Evolutionary conservation across 257 asterid species (phyloP).

Genomic region (Primulina eburnea): DNA sequence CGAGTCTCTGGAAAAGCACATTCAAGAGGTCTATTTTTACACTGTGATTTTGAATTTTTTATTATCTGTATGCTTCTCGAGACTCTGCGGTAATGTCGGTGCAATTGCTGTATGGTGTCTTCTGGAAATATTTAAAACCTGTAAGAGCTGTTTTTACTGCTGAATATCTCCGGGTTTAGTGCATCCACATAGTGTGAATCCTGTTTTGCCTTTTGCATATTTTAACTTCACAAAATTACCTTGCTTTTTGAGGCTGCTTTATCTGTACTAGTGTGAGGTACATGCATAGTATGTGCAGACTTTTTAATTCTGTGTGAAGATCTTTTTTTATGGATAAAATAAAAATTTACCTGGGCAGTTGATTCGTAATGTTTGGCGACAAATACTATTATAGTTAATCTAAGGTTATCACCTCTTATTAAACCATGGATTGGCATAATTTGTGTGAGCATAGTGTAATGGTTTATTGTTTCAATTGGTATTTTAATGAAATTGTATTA

Average conservation of each 20-base stretch:
- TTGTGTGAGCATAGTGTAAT: too few relatives aligned
- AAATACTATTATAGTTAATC: not conserved
- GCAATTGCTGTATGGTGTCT: not conserved
- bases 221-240: not conserved
- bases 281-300: too few relatives aligned
- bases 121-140: not conserved
- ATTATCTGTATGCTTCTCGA: slow-evolving; percentile 5
- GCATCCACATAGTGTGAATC: not conserved
- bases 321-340: too few relatives aligned
- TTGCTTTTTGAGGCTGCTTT: too few relatives aligned
- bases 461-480: not conserved
- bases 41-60: not conserved
- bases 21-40: slow-evolving; percentile 65
- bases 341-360: not conserved
- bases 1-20: slow-evolving; percentile 76
- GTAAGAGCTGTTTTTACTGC: too few relatives aligned
- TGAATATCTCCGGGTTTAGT: not conserved
- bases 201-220: not conserved
- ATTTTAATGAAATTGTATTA: slow-evolving; percentile 12
- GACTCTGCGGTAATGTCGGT: not conserved
- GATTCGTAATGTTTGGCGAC: not conserved
- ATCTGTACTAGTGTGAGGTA: too few relatives aligned
- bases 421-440: not conserved
- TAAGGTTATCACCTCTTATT: not conserved
- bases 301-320: too few relatives aligned